Percentiles rank a stretch among this genome's conserved stretches.
Conservation (phyloP, 2,329 filamentous ascomycete genomes). For the Trichophyton schoenleinii region DNA sequence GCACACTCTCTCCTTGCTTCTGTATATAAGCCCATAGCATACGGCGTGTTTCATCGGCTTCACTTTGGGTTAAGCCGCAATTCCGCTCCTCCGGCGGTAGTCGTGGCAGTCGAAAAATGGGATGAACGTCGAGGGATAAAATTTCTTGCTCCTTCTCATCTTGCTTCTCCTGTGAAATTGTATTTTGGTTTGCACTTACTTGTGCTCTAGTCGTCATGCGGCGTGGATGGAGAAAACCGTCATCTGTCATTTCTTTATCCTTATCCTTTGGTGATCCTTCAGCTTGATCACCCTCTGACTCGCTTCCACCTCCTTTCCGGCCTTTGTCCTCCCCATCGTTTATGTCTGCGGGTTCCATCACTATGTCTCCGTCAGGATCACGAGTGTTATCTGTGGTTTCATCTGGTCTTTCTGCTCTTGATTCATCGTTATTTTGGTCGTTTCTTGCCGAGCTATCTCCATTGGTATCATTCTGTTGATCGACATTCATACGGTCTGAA, state of each 20-base stretch:
- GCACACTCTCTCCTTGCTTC: constrained; percentile 53
- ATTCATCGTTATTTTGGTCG: background rate
- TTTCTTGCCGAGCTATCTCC: background rate
- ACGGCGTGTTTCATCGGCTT: constrained; percentile 51
- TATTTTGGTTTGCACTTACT: constrained; percentile 27
- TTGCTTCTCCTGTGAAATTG: constrained; percentile 20
- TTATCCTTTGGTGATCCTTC: background rate
- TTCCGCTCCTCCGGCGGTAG: constrained; percentile 40
- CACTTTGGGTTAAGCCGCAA: constrained; percentile 42
- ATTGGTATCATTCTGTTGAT: background rate
- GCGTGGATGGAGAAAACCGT: constrained; percentile 27
- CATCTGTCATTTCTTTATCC: background rate
- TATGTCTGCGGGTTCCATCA: background rate
- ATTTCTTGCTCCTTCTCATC: constrained; percentile 18
- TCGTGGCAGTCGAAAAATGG: constrained; percentile 45
- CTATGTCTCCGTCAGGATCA: background rate
- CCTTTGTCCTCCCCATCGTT: background rate
- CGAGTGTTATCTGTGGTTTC: background rate
- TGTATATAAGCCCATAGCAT: constrained; percentile 51
- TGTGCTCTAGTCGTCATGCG: constrained; percentile 37
- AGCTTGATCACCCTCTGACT: background rate
- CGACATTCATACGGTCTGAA: background rate
- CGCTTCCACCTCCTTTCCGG: too few species aligned
- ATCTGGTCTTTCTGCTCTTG: too few species aligned
- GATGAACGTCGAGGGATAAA: constrained; percentile 36